A percentile compares a stretch with the other conserved stretches of the same genome.
These are phyloP conservation scores for Colletotrichum sp. DNA, from an alignment of 2,329 filamentous ascomycete genomes.

Conservation along the genomic window DNA sequence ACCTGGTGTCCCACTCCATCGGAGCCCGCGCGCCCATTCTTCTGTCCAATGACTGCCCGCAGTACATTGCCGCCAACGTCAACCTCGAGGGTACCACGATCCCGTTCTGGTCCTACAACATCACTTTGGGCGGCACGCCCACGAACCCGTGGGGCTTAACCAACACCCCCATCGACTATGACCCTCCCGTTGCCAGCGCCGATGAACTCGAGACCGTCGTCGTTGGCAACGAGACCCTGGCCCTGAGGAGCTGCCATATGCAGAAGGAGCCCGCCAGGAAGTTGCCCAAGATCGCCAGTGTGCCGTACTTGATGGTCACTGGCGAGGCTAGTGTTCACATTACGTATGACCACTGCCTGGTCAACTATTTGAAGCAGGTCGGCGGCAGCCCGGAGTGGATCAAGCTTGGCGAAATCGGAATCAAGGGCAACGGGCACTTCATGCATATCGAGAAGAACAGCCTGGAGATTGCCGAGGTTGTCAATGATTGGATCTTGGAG, in stretches of 20 bases:
- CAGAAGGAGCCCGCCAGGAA: conserved; percentile 32
- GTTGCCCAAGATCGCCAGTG: conserved; percentile 51
- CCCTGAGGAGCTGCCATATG: background rate
- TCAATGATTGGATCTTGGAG: conserved; percentile 41
- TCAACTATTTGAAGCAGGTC: conserved; percentile 56
- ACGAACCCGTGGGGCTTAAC: conserved; percentile 43
- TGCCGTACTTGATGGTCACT: conserved; percentile 56
- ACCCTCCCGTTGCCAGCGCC: conserved; percentile 33
- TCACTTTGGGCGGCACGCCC: background rate
- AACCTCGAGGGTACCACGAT: conserved; percentile 31
- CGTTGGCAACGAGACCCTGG: conserved; percentile 5
- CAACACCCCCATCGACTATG: conserved; percentile 45
- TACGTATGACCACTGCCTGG: conserved; percentile 60
- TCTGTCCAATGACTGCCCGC: conserved; percentile 30
- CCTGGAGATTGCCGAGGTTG: conserved; percentile 40
- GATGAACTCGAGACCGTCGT: conserved; percentile 17
- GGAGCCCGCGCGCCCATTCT: conserved; percentile 24
- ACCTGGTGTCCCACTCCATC: conserved; percentile 35
- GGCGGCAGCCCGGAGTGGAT: conserved; percentile 50
- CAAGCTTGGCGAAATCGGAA: conserved; percentile 44
- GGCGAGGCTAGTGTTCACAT: conserved; percentile 59
- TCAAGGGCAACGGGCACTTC: conserved; percentile 61
- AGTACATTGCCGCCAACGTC: conserved; percentile 29
- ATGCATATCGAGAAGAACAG: conserved; percentile 61
- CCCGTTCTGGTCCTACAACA: conserved; percentile 30